Percentiles rank a stretch among this genome's conserved stretches.
phyloP scores from a whole-genome alignment of 2,329 filamentous ascomycete genomes.

The Scedosporium aurantiacum region DNA sequence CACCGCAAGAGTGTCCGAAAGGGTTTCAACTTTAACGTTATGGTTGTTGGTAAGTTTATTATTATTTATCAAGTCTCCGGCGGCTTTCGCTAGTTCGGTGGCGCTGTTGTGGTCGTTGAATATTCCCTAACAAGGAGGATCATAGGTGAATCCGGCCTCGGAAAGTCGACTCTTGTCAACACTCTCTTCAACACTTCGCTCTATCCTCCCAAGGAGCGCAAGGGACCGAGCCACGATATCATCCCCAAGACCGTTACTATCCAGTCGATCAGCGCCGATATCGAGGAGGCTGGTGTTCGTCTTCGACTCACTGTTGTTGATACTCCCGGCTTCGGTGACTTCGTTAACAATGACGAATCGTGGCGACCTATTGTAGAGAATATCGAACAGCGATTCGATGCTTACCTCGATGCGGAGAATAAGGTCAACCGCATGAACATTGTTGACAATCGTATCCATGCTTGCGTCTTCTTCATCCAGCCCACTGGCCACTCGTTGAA shows the following conservation, averaged over 20 bases:
- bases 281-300: slow-evolving; percentile 96
- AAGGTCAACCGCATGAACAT: slow-evolving; percentile 99
- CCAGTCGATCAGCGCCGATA: slow-evolving; percentile 89
- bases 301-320: slow-evolving; percentile 94
- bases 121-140: not conserved
- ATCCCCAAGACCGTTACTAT: slow-evolving; percentile 97
- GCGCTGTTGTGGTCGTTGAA: slow-evolving; percentile 1
- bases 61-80: not conserved
- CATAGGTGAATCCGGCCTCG: slow-evolving; percentile 92
- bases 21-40: slow-evolving; percentile 99
- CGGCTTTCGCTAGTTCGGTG: slow-evolving; percentile 7
- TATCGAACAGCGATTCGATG: slow-evolving; percentile 97
- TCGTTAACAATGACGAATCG: slow-evolving; percentile 99
- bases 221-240: slow-evolving; percentile 92
- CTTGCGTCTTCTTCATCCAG: slow-evolving; percentile 99
- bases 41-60: slow-evolving; percentile 85
- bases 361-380: slow-evolving; percentile 99
- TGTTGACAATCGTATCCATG: slow-evolving; percentile 97
- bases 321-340: slow-evolving; percentile 95
- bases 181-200: slow-evolving; percentile 99
- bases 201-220: slow-evolving; percentile 97
- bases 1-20: slow-evolving; percentile 99
- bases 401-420: slow-evolving; percentile 98
- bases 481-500: slow-evolving; percentile 97
- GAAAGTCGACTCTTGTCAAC: slow-evolving; percentile 98